Evolutionary conservation across 352 stramenopile species (phyloP), one percentile per base, ranked within the genome.

Genomic region (Globisporangium cederbergense): DNA sequence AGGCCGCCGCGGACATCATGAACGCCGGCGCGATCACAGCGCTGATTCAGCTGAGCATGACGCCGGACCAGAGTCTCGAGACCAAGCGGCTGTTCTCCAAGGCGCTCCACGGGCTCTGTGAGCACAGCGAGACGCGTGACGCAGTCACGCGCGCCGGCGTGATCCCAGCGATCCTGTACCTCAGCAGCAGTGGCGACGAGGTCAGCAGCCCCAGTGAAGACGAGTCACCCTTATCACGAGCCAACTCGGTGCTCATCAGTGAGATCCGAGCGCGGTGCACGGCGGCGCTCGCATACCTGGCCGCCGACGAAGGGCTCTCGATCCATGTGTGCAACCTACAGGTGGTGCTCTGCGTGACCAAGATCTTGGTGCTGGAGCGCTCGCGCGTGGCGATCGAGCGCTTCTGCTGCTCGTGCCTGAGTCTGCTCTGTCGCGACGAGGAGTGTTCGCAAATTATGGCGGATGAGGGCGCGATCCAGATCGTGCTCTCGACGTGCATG

Each of bases 381-480:
- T 69, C 67, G 1, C 83, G 81, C 40, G 70, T 90, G 1, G 69
- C 72, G 10, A 89, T 90, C 42, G 80, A 91, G 60, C 81, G 83
- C 1, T 86, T 88, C 38, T 89, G 83, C 60, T 89, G 78, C 62
- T 77, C 79, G 11, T 91, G 80, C 30, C 66, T 95, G 46, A 92
- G 83, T 71, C 60, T 91, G 0, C 65, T 95, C 3, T 89, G 78
- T 42, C 77, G 79, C 46, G 78, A 95, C n/a, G 79, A 91, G 49
- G 58, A 78, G 22, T 90, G 84, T 11, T 71, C 83, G 13, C 64
- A 74, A 25, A 66, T 90, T 18, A 81, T 92, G 40, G 70, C 80
- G 0, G 71, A 83, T 28, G 71, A 79, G 50, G 77, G 75, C 3
- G 71, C 75, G 0, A 71, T 92, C 14, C 64, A 84, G n/a, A 80